A percentile compares a stretch with the other conserved stretches of the same genome.
Conservation (phyloP, 768 basidiomycete genomes). For the Fomitopsis serialis region DNA sequence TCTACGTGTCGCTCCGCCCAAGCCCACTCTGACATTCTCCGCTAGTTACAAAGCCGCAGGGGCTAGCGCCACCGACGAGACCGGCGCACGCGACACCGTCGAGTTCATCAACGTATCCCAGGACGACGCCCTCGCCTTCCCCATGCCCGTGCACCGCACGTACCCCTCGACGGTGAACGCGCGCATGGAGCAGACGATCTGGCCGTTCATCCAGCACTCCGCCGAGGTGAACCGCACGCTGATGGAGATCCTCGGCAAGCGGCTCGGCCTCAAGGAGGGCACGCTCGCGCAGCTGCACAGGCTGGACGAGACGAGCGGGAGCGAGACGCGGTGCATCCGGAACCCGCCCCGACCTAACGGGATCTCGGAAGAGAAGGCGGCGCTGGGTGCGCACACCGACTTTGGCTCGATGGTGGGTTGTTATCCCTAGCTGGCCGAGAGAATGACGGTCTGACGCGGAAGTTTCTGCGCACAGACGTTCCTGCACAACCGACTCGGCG, state of each 20-base stretch:
- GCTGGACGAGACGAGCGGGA: slow-evolving; percentile 21
- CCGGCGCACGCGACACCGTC: slow-evolving; percentile 26
- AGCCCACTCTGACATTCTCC: background rate
- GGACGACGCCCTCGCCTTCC: slow-evolving; percentile 32
- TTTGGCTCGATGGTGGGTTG: slow-evolving; percentile 29
- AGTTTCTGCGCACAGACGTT: slow-evolving; percentile 55
- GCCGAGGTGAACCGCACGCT: slow-evolving; percentile 32
- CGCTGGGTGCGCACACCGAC: slow-evolving; percentile 30
- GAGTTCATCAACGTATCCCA: slow-evolving; percentile 31
- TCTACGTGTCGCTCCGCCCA: background rate
- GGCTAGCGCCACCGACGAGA: slow-evolving; percentile 26
- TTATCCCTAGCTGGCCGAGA: background rate
- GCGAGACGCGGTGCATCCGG: slow-evolving; percentile 27
- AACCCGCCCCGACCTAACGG: slow-evolving; percentile 19
- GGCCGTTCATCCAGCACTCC: slow-evolving; percentile 27
- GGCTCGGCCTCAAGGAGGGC: slow-evolving; percentile 27
- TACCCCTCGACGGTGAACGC: slow-evolving; percentile 27
- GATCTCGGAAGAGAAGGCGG: slow-evolving; percentile 14
- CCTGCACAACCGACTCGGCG: slow-evolving; percentile 65
- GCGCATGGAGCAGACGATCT: slow-evolving; percentile 22
- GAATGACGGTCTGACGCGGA: background rate
- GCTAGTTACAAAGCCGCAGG: slow-evolving; percentile 26
- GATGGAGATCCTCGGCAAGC: slow-evolving; percentile 25
- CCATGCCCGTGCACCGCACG: slow-evolving; percentile 22
- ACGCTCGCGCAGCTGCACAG: slow-evolving; percentile 23